Evolutionary conservation across 2,329 filamentous ascomycete species (phyloP), one percentile per base, ranked within the genome.

Genomic region (Orbilia ellipsospora): DNA sequence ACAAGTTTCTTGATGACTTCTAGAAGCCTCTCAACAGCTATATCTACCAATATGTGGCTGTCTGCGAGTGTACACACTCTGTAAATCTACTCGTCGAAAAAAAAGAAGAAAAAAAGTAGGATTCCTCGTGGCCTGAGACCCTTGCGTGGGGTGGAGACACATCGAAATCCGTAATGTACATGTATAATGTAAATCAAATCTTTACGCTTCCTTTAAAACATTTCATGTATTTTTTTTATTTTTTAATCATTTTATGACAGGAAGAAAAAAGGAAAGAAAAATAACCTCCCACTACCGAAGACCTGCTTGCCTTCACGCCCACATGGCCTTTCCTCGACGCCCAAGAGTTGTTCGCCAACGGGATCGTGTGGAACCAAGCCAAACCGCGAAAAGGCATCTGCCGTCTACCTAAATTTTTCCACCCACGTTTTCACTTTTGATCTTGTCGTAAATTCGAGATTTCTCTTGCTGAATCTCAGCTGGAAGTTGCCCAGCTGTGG

Each of bases 301-400:
- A 23, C 36, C 40, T 18, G 55, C 55, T 36, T 23, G n/a, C 13
- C 52, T 20, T 18, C 20, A 20, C 20, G 57, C 42, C 42, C 57
- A 61, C 44, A 61, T 50, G 57, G 56, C 56, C 56, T 57, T 57
- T 36, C 54, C 18, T 55, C 44, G 48, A 42, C 54, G 28, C 54
- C 54, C 55, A 26, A 44, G 8, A 6, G 31, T 36, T 10, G 5
- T 36, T 36, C 31, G 23, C 42, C 57, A 57, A 57, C 54, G 54
- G 55, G 55, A 59, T 45, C 44, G 44, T 40, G 13, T 36, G 36
- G 4, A 45, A 16, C 36, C 18, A 42, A 26, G 16, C 55, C 31
- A 10, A 36, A 36, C 10, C 23, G 23, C 23, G 23, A 23, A 23
- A 23, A 23, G 31, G 31, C 5, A 36, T 36, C 31, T 36, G 31